Conservation (phyloP, 2,329 filamentous ascomycete genomes). For the Canariomyces notabilis region DNA sequence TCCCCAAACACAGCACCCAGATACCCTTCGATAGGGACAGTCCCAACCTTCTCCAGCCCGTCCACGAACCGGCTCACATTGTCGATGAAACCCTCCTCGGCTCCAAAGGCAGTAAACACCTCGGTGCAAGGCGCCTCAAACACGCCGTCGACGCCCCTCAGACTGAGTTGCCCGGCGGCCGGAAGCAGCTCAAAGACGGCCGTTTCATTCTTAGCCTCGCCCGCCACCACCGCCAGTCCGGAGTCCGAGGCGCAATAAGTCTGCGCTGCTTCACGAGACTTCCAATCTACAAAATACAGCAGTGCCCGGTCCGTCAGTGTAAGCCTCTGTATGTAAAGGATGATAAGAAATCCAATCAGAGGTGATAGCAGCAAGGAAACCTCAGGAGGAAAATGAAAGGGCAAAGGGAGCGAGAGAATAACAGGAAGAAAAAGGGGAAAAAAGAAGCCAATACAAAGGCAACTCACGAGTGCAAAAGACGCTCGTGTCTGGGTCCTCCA, state of each 20-base stretch:
- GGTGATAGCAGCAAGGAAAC: neutral
- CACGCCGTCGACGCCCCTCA: neutral
- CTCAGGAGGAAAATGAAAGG: too few species aligned
- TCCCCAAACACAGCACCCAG: slow-evolving; percentile 4
- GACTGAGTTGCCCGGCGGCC: too few species aligned
- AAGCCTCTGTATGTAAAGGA: too few species aligned
- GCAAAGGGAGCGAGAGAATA: too few species aligned
- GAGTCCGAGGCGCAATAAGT: neutral
- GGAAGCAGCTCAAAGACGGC: slow-evolving; percentile 3
- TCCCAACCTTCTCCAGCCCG: slow-evolving; percentile 12
- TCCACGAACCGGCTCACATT: slow-evolving; percentile 18
- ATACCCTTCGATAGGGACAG: slow-evolving; percentile 10
- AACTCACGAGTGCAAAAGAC: slow-evolving; percentile 14
- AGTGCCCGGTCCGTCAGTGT: too few species aligned
- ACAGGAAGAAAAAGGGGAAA: neutral
- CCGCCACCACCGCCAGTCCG: neutral
- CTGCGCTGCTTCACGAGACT: slow-evolving; percentile 5
- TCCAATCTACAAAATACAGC: slow-evolving; percentile 13
- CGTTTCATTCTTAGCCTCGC: neutral
- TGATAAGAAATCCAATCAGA: neutral
- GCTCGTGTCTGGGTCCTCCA: slow-evolving; percentile 14
- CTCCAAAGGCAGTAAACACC: slow-evolving; percentile 25
- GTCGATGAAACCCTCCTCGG: slow-evolving; percentile 17
- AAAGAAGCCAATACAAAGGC: neutral
- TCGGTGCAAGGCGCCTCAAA: slow-evolving; percentile 22